Evolutionary conservation across 2,329 filamentous ascomycete species (phyloP).

Genomic region (Berkeleyomyces basicola): DNA sequence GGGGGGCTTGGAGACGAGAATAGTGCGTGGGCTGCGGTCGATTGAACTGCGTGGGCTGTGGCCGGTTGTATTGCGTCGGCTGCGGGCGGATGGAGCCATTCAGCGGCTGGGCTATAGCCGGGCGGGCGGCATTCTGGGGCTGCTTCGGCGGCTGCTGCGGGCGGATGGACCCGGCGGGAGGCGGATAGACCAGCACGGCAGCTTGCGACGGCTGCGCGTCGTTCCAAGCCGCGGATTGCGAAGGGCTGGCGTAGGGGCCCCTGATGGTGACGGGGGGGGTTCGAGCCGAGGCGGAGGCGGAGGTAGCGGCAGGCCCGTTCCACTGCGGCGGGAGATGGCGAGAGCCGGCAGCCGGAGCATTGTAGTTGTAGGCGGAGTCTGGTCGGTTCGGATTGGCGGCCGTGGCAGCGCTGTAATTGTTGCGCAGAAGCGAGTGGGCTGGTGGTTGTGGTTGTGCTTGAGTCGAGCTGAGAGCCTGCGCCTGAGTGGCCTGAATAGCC

Average conservation of each 20-base stretch:
- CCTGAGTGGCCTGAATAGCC: slow-evolving; percentile 45
- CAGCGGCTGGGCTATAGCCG: not conserved
- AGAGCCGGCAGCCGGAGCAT: not conserved
- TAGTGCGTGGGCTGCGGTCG: not conserved
- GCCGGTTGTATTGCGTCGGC: slow-evolving; percentile 17
- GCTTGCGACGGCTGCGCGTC: not conserved
- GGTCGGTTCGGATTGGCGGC: slow-evolving; percentile 21
- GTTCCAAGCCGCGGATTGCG: not conserved
- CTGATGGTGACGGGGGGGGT: not conserved
- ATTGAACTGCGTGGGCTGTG: not conserved
- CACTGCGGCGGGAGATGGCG: not conserved
- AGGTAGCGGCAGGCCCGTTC: not conserved
- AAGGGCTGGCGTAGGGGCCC: not conserved
- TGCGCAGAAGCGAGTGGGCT: not conserved
- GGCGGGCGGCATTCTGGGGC: slow-evolving; percentile 11
- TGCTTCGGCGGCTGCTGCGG: slow-evolving; percentile 9
- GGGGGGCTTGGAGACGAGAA: not conserved
- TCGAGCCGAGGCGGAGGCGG: not conserved
- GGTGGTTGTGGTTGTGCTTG: not conserved
- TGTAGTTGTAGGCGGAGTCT: not conserved
- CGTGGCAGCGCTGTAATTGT: slow-evolving; percentile 15
- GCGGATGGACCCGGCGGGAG: slow-evolving; percentile 2
- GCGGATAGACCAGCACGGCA: not conserved
- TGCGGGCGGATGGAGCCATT: slow-evolving; percentile 15
- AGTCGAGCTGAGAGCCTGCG: slow-evolving; percentile 14